A percentile compares a stretch with the other conserved stretches of the same genome.
These are phyloP conservation scores for Takakia lepidozioides DNA, from an alignment of 225 moss, liverwort and hornwort genomes.

Conservation along the genomic window DNA sequence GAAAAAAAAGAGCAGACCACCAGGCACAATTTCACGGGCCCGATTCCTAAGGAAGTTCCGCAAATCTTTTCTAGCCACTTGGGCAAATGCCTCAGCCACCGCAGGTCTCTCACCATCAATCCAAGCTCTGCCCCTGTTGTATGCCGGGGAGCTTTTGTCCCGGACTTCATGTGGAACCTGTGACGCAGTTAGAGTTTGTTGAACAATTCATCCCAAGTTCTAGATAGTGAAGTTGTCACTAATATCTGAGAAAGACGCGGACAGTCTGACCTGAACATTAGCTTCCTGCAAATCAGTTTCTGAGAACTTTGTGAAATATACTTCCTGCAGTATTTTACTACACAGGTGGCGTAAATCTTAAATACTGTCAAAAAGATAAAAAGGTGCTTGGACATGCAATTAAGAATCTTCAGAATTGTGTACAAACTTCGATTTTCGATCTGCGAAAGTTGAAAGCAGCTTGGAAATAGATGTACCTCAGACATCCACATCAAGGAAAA, in stretches of 20 bases:
- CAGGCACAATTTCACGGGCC: constrained; percentile 16
- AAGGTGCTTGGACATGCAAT: not conserved
- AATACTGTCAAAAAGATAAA: too few relatives aligned
- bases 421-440: too few relatives aligned
- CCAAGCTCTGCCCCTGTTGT: constrained; percentile 9
- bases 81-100: constrained; percentile 1
- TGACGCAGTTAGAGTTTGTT: too few relatives aligned
- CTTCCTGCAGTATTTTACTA: not conserved
- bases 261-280: too few relatives aligned
- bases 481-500: constrained; percentile 3
- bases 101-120: not conserved
- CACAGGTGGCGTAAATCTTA: not conserved
- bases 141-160: constrained; percentile 10
- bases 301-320: not conserved
- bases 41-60: constrained; percentile 8
- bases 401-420: not conserved
- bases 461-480: not conserved
- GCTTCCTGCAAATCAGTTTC: not conserved
- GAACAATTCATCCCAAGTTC: too few relatives aligned
- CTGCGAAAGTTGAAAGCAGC: not conserved
- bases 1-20: constrained; percentile 11
- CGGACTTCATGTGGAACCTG: constrained; percentile 10
- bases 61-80: constrained; percentile 8
- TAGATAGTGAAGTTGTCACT: too few relatives aligned
- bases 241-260: too few relatives aligned